phyloP scores from a whole-genome alignment of 2,329 filamentous ascomycete species.

The Ceratocystis harringtonii region DNA sequence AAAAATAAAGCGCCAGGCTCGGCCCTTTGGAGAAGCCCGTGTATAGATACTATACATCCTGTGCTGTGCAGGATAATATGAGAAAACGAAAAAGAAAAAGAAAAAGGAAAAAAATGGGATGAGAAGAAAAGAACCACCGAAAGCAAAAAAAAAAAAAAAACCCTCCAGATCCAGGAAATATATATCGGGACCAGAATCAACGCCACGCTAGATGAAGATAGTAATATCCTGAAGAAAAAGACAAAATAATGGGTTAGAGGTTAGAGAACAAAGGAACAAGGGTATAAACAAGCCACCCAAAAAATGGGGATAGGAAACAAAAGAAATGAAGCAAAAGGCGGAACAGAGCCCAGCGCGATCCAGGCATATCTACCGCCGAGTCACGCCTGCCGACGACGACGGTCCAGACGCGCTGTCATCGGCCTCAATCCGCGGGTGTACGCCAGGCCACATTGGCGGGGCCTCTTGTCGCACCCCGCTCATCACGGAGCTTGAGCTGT shows the following conservation, averaged over 20 bases:
- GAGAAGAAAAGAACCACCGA: neutral
- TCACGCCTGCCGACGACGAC: neutral
- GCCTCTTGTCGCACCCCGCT: neutral
- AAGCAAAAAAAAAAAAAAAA: neutral
- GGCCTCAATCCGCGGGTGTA: neutral
- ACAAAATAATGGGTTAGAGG: neutral
- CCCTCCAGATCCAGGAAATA: neutral
- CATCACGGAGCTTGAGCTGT: neutral
- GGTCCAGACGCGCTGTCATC: neutral
- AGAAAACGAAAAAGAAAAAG: neutral
- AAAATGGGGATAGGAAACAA: neutral
- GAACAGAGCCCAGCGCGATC: neutral
- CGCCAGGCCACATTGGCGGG: conserved; percentile 15
- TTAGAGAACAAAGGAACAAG: too few relatives aligned
- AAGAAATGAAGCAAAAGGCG: neutral
- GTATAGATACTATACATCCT: neutral
- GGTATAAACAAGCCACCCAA: too few relatives aligned
- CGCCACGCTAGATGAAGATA: too few relatives aligned
- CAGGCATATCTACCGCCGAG: neutral
- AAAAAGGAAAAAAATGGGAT: neutral
- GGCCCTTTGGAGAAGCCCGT: neutral
- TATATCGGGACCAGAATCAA: too few relatives aligned
- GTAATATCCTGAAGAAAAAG: neutral
- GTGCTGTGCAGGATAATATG: neutral
- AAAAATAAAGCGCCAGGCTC: neutral